phyloP scores from a whole-genome alignment of 768 basidiomycete genomes.

The Lentinula guzmanii region DNA sequence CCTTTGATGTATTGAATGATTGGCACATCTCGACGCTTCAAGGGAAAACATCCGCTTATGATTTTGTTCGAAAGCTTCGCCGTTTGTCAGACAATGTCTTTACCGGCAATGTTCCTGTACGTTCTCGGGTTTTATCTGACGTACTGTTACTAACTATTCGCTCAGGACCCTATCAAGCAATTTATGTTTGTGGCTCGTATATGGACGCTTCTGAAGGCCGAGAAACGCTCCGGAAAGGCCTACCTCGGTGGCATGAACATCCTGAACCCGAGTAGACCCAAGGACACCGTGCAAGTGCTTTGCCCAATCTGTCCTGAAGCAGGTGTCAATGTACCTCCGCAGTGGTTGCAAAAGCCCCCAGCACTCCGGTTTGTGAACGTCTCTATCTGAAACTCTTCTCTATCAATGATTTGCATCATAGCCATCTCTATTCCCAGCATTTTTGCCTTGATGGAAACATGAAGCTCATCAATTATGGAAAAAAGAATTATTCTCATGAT shows the following conservation, averaged over 20 bases:
- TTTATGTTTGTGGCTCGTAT: conserved; percentile 16
- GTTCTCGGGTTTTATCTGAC: background rate
- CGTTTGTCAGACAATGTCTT: conserved; percentile 7
- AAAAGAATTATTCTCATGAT: conserved; percentile 15
- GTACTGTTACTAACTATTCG: background rate
- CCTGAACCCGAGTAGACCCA: conserved; percentile 6
- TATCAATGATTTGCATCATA: background rate
- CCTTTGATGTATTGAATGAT: conserved; percentile 10
- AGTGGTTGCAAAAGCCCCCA: background rate
- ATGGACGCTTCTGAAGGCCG: conserved; percentile 14
- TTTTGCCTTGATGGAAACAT: conserved; percentile 16
- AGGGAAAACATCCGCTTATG: conserved; percentile 11
- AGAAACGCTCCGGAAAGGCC: conserved; percentile 16
- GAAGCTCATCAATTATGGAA: conserved; percentile 13
- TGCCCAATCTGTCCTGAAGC: conserved; percentile 22
- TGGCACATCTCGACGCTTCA: conserved; percentile 7
- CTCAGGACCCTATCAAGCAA: conserved; percentile 13
- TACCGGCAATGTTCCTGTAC: background rate
- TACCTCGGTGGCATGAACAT: conserved; percentile 11
- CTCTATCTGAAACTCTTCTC: background rate
- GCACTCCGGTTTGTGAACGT: conserved; percentile 10
- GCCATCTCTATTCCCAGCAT: background rate
- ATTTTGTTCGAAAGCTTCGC: conserved; percentile 8
- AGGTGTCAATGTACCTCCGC: conserved; percentile 18
- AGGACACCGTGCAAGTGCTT: conserved; percentile 10